Conservation (phyloP, 2,329 filamentous ascomycete genomes). For the Ceratocystis variospora region DNA sequence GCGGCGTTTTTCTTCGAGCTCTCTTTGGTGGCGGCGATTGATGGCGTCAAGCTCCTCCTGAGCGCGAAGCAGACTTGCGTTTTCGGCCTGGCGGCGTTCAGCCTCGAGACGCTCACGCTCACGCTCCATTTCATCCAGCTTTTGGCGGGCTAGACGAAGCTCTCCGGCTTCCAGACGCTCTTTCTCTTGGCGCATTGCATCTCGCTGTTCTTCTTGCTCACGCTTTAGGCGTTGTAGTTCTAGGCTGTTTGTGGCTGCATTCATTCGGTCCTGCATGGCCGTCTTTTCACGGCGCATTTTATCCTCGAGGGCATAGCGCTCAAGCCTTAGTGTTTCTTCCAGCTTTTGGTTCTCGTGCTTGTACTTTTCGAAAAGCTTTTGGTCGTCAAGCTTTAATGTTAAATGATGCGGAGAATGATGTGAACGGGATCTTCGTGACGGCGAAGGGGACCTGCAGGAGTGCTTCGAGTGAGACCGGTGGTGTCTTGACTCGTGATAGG, state of each 20-base stretch:
- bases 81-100: conserved; percentile 32
- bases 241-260: neutral
- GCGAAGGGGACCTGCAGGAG: neutral
- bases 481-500: neutral
- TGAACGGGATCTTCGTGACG: neutral
- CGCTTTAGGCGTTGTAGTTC: conserved; percentile 10
- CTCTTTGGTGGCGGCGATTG: conserved; percentile 32
- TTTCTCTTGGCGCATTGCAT: conserved; percentile 7
- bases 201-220: neutral
- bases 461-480: neutral
- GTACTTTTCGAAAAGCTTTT: neutral
- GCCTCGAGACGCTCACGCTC: conserved; percentile 23
- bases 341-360: neutral
- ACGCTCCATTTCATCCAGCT: conserved; percentile 25
- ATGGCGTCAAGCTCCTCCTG: conserved; percentile 37
- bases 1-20: conserved; percentile 30
- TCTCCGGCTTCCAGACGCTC: conserved; percentile 30
- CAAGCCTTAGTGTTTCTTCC: neutral
- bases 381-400: neutral
- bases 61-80: conserved; percentile 33
- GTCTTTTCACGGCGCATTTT: neutral
- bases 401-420: neutral
- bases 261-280: conserved; percentile 9
- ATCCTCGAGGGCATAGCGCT: neutral
- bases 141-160: conserved; percentile 29